phyloP scores from a whole-genome alignment of 768 basidiomycete species.

The Hericium coralloides region DNA sequence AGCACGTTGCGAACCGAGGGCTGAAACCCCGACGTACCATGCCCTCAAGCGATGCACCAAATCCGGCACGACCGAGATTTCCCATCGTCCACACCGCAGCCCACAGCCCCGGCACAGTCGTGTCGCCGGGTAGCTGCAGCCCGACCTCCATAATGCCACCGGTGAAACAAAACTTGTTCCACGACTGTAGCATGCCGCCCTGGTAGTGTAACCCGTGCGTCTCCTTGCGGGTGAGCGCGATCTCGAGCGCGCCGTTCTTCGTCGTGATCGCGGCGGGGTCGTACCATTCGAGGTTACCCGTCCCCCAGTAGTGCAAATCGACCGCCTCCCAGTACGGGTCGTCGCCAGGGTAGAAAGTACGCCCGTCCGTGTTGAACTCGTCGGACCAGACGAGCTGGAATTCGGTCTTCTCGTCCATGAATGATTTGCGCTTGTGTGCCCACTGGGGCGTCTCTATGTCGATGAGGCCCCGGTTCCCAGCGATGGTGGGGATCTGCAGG shows the following conservation, averaged over 20 bases:
- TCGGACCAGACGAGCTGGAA: slow-evolving; percentile 67
- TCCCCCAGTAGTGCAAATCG: slow-evolving; percentile 29
- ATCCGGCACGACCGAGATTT: slow-evolving; percentile 81
- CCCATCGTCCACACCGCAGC: slow-evolving; percentile 78
- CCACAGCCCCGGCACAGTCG: slow-evolving; percentile 58
- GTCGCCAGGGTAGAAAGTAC: slow-evolving; percentile 40
- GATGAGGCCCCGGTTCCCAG: slow-evolving; percentile 34
- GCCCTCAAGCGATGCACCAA: slow-evolving; percentile 80
- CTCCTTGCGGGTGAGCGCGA: slow-evolving; percentile 45
- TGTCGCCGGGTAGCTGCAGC: slow-evolving; percentile 59
- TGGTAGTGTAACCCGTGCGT: slow-evolving; percentile 60
- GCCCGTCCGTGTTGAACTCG: slow-evolving; percentile 70
- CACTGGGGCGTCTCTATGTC: slow-evolving; percentile 51
- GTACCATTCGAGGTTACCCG: slow-evolving; percentile 50
- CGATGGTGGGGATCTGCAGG: slow-evolving; percentile 49
- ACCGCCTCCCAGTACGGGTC: slow-evolving; percentile 77
- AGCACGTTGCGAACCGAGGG: neutral
- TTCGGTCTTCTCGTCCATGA: slow-evolving; percentile 23
- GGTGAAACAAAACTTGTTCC: slow-evolving; percentile 93
- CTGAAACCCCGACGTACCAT: slow-evolving; percentile 37
- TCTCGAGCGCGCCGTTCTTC: slow-evolving; percentile 29
- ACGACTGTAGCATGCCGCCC: slow-evolving; percentile 9
- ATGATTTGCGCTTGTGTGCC: slow-evolving; percentile 43
- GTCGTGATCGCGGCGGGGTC: slow-evolving; percentile 60
- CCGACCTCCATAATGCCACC: slow-evolving; percentile 70